phyloP scores from a whole-genome alignment of 495 filamentous ascomycete genomes.

The Penicillium soppii region DNA sequence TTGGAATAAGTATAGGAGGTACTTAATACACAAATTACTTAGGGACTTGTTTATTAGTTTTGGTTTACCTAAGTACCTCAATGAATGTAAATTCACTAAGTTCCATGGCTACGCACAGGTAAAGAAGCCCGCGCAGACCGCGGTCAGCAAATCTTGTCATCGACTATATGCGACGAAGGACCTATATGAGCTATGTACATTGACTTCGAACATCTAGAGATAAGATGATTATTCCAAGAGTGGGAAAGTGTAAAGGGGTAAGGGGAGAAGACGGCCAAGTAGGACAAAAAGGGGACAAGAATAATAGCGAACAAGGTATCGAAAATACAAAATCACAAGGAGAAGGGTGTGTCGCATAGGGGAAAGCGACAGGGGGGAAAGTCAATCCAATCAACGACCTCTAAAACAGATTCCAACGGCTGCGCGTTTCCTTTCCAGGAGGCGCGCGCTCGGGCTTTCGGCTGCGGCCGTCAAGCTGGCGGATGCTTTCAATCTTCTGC shows the following conservation, averaged over 20 bases:
- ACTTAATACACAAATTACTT: no score
- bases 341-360: slow-evolving; percentile 9
- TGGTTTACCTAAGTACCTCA: no score
- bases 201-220: slow-evolving; percentile 9
- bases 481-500: slow-evolving; percentile 87
- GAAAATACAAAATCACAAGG: slow-evolving; percentile 11
- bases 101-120: no score
- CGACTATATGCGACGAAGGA: no score
- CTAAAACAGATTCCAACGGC: slow-evolving; percentile 46
- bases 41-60: no score
- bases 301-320: slow-evolving; percentile 16
- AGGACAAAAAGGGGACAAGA: not conserved
- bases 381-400: slow-evolving; percentile 6
- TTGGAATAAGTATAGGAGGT: no score
- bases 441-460: slow-evolving; percentile 29
- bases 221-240: slow-evolving; percentile 3
- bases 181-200: slow-evolving; percentile 6
- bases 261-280: slow-evolving; percentile 9
- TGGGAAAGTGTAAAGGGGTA: not conserved
- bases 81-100: no score
- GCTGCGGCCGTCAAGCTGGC: slow-evolving; percentile 64
- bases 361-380: slow-evolving; percentile 3
- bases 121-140: no score
- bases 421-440: slow-evolving; percentile 29
- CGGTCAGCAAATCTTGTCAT: no score